These are phyloP conservation scores for Carex parvula DNA, from an alignment of 176 grass and related monocot species.

Conservation along the genomic window DNA sequence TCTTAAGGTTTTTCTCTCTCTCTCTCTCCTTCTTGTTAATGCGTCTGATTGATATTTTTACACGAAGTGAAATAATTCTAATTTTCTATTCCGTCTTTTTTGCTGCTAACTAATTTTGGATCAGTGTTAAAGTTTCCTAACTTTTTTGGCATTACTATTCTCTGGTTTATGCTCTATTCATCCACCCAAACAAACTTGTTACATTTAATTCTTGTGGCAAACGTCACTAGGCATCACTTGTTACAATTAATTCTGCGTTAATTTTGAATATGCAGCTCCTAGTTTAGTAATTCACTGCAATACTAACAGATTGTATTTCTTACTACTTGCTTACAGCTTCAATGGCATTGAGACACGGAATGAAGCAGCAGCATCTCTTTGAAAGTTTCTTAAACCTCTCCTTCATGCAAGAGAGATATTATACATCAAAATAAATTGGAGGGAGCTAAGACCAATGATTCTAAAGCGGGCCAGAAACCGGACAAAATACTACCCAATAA, in stretches of 20 bases:
- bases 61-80: too few relatives aligned
- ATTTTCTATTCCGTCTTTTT: too few relatives aligned
- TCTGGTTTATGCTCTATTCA: too few relatives aligned
- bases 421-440: constrained; percentile 66
- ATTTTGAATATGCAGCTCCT: background rate
- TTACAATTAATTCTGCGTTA: background rate
- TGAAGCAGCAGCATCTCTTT: constrained; percentile 18
- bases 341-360: constrained; percentile 40
- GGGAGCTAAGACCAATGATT: constrained; percentile 77
- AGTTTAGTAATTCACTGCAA: background rate
- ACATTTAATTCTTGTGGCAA: too few relatives aligned
- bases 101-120: too few relatives aligned
- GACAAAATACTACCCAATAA: constrained; percentile 65
- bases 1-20: too few relatives aligned
- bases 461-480: constrained; percentile 70
- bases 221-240: too few relatives aligned
- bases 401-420: constrained; percentile 44
- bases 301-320: background rate
- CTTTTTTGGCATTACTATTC: too few relatives aligned
- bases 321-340: constrained; percentile 8
- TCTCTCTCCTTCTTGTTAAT: too few relatives aligned
- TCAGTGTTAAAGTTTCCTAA: too few relatives aligned
- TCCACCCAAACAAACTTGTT: too few relatives aligned
- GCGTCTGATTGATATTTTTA: too few relatives aligned
- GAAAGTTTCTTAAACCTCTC: constrained; percentile 34